A percentile compares a stretch with the other conserved stretches of the same genome.
Evolutionary conservation across 495 filamentous ascomycete genomes (phyloP).

Genomic region (Tuber calosporum): DNA sequence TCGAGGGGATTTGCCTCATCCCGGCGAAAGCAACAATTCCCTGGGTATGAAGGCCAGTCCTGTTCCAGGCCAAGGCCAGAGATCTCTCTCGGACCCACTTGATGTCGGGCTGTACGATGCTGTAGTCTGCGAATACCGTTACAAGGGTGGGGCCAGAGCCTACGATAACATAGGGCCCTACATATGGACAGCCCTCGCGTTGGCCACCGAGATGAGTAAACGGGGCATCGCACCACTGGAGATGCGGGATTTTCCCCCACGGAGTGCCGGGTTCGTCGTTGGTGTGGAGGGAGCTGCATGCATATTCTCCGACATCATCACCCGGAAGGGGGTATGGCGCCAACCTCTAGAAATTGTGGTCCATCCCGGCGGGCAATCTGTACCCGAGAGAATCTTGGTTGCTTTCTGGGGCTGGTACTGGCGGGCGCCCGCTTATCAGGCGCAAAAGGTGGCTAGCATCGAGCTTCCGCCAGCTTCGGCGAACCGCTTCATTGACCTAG

Average conservation of each 20-base stretch:
- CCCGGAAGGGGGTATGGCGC: slow-evolving; percentile 10
- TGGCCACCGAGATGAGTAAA: slow-evolving; percentile 11
- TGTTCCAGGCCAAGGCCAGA: background rate
- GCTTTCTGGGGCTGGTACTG: slow-evolving; percentile 8
- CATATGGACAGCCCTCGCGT: background rate
- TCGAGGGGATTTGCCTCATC: background rate
- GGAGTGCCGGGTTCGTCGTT: too few species aligned
- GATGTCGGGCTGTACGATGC: background rate
- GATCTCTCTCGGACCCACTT: background rate
- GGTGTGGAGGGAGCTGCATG: background rate
- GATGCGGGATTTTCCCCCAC: background rate
- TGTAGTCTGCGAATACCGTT: background rate
- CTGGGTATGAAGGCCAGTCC: background rate
- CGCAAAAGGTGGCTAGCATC: slow-evolving; percentile 6
- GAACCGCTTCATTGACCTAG: background rate
- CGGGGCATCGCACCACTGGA: slow-evolving; percentile 15
- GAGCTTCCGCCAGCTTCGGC: background rate
- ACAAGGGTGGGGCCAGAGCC: slow-evolving; percentile 6
- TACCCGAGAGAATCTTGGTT: background rate
- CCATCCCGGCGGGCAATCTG: background rate
- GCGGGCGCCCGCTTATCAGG: background rate
- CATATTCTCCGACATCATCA: slow-evolving; percentile 14
- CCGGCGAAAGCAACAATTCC: background rate
- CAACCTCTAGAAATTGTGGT: slow-evolving; percentile 10
- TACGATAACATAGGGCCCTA: background rate